Base-by-base conservation (phyloP, 805 yeast genomes). In the Ogataea naganishii region DNA sequence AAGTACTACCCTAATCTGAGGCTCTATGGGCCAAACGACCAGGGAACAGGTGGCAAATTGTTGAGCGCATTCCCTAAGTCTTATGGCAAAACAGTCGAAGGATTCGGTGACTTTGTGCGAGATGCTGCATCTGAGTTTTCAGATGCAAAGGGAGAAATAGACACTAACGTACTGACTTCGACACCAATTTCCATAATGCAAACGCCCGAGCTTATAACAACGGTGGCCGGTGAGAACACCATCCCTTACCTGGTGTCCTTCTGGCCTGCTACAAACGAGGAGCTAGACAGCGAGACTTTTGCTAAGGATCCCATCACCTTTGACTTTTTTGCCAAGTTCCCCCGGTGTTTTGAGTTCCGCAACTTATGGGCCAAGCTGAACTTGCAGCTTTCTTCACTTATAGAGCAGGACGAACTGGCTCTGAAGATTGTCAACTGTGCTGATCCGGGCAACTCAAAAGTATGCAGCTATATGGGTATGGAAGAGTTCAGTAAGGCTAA, bases 1-100 rank as follows among this genome's bases (percentile, higher is more conserved):
- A 43, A 34, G 13, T 68, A 60, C n/a, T 88, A 71, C 49, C 98
- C 98, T 5, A 59, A 67, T 14, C 55, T 89, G 23, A 62, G 80
- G 32, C 61, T 89, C 7, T 88, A 80, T 56, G 75, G 74, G 1
- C 80, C 85, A 0, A 56, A 58, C 15, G 72, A 52, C 14, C 53
- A 57, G 24, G 58, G 58, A 1, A 43, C 47, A 4, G 45, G 49
- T 3, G 60, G 58, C 2, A 70, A 31, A 48, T 45, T 51, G 42
- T 54, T 44, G 41, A 56, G 49, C 7, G 57, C 69, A 18, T 78
- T 59, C 45, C 81, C 83, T 1, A 49, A 58, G 11, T 49, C 61
- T 2, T 49, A 56, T 24, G 56, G 56, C 18, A 62, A 77, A 40
- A 68, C 66, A 0, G 51, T 60, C 10, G 75, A 70, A 12, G 64